Evolutionary conservation across 768 basidiomycete genomes (phyloP).

Genomic region (Termitomyces heimii): DNA sequence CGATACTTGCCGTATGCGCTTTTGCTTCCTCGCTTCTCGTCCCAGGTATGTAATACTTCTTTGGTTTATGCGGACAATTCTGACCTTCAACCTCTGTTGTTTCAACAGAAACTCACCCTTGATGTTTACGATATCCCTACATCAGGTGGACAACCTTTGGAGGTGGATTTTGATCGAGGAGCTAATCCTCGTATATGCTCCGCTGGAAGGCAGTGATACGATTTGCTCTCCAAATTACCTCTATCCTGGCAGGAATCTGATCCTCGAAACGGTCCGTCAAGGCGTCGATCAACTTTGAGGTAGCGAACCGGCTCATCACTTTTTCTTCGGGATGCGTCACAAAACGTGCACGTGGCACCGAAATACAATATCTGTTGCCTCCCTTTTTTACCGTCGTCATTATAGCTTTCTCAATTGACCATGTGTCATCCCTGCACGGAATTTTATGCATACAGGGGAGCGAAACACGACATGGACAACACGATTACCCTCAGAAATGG

Average conservation of each 20-base stretch:
- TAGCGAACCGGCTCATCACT: slow-evolving; percentile 8
- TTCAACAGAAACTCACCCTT: background rate
- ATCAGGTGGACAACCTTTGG: background rate
- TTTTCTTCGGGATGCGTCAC: background rate
- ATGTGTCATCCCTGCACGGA: background rate
- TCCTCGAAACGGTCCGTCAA: slow-evolving; percentile 13
- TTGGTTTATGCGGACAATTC: slow-evolving; percentile 4
- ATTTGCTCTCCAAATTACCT: background rate
- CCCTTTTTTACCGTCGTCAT: background rate
- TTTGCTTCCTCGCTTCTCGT: slow-evolving; percentile 12
- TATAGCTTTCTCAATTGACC: background rate
- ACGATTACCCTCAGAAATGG: background rate
- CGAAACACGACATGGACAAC: background rate
- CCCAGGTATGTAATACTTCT: slow-evolving; percentile 3
- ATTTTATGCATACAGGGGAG: background rate
- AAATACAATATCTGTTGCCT: background rate
- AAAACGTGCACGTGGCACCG: background rate
- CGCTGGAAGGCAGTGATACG: background rate
- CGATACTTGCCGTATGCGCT: slow-evolving; percentile 11
- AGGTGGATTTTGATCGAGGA: no score
- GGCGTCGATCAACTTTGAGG: slow-evolving; percentile 10
- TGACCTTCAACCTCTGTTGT: background rate
- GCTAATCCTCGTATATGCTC: background rate
- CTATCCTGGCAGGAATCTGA: background rate
- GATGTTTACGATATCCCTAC: background rate